These are phyloP conservation scores for Mychonastes homosphaera DNA, from an alignment of 139 green algal species.

Conservation along the genomic window DNA sequence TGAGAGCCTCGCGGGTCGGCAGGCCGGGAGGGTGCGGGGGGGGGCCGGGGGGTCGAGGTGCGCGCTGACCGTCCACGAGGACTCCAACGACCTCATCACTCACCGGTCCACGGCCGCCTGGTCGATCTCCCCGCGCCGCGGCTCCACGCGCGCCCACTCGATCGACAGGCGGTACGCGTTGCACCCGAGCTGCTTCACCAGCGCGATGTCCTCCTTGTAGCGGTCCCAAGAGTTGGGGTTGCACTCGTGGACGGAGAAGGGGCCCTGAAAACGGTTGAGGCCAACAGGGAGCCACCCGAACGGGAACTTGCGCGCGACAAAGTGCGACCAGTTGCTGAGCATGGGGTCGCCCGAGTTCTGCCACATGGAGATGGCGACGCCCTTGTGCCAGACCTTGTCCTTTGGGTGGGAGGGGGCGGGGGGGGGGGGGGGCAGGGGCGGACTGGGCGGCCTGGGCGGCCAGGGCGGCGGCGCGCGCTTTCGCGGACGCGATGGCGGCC, in stretches of 20 bases:
- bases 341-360: conserved; percentile 38
- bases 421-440: too few relatives aligned
- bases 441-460: too few relatives aligned
- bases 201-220: conserved; percentile 52
- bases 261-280: conserved; percentile 16
- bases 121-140: conserved; percentile 42
- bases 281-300: conserved; percentile 22
- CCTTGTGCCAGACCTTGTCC: conserved; percentile 17
- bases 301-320: conserved; percentile 25
- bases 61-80: too few relatives aligned
- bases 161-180: conserved; percentile 71
- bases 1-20: too few relatives aligned
- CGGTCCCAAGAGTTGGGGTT: conserved; percentile 22
- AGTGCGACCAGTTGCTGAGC: conserved; percentile 43
- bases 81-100: too few relatives aligned
- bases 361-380: conserved; percentile 33
- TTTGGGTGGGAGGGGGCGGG: too few relatives aligned
- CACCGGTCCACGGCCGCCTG: conserved; percentile 43
- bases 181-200: conserved; percentile 34
- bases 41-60: too few relatives aligned
- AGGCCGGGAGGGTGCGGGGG: not conserved
- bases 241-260: conserved; percentile 9
- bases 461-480: too few relatives aligned
- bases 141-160: conserved; percentile 70
- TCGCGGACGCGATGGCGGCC: too few relatives aligned